Base-by-base conservation (phyloP, 2,329 filamentous ascomycete species). In the Akanthomyces lecanii region DNA sequence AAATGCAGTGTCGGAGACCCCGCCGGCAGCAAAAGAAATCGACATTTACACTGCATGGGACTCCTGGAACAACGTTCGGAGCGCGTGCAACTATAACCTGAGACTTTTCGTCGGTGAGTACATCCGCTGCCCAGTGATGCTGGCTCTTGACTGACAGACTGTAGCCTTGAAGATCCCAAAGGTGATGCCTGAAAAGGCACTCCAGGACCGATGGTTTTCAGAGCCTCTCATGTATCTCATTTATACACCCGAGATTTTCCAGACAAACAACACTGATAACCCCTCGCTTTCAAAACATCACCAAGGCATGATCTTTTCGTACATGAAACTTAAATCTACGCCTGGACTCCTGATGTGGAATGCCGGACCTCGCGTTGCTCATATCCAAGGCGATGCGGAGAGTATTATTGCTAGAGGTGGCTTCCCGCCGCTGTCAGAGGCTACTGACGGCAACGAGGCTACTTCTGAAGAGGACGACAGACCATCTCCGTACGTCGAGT, bases 31-130 rank as follows among this genome's bases (percentile, higher is more conserved):
- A 14, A 67, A 67, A 18, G 64, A 74, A 40, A 69, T 70, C 7
- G 89, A 94, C 70, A 75, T 90, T 0, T 95, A 91, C 74, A 88
- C 88, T 60, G 83, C 88, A 2, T 99, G 96, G 96, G 93, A 98
- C 75, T 89, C 90, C 1, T 99, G 95, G 95, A 89, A 99, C 73
- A 82, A 89, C 25, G 89, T 99, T 70, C 85, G 95, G 60, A 89
- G 88, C 60, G 81, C 92, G 63, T 97, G 92, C 83, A 89, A 88
- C 77, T 98, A 99, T 76, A 89, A 89, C 75, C 78, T 83, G 63
- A 86, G 92, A 73, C 81, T 99, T 44, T 89, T 87, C 70, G 86
- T 97, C 75, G 91, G 94, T 97, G 88, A 80, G 91, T 73, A 44
- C 53, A 59, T 54, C 28, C 23, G 36, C 21, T 23, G 25, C 7